Evolutionary conservation across 805 yeast species (phyloP), one percentile per base, ranked within the genome.

Genomic region (Lachancea quebecensis): DNA sequence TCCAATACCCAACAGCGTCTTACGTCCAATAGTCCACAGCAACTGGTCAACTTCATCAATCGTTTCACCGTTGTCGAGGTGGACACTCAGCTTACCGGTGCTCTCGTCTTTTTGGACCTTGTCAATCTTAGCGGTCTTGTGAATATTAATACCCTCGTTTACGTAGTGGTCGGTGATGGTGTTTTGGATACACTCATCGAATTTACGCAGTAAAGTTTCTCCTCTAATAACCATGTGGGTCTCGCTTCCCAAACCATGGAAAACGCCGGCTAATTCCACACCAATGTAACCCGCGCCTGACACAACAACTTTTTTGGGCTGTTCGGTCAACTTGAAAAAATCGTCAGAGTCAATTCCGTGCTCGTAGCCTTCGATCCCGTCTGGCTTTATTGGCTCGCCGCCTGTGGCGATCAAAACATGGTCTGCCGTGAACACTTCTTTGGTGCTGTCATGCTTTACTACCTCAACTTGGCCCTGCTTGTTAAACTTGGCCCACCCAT

Each of bases 241-340:
- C 54, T 91, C 88, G 12, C 91, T 64, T 14, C 95, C 95, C 50
- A 93, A 74, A 18, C 88, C 88, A 53, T 85, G 76, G 79, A 93
- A 91, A 38, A 93, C 89, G 51, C 99, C 99, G 6, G 97, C 85
- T 42, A 93, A 76, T 71, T 93, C 99, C 39, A 89, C 84, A 47
- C 96, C 98, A 63, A 93, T 93, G 70, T 93, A 93, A 37, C 99
- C 99, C 33, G 96, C 96, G 56, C 99, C 99, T 10, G 93, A 96
- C 50, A 93, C 75, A 1, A 95, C 98, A 27, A 91, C 98, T 40
- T 81, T 75, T 67, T 88, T 82, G 42, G 99, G 99, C 68, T 90
- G 97, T 40, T 69, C 60, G 49, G 77, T 82, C 53, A 93, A 72
- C 51, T 77, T 78, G 61, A 93, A 93, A 65, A 93, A 93, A 0